A percentile compares a stretch with the other conserved stretches of the same genome.
Conservation (phyloP, 1,284 basidiomycete species). For the Porodaedalea pini region DNA sequence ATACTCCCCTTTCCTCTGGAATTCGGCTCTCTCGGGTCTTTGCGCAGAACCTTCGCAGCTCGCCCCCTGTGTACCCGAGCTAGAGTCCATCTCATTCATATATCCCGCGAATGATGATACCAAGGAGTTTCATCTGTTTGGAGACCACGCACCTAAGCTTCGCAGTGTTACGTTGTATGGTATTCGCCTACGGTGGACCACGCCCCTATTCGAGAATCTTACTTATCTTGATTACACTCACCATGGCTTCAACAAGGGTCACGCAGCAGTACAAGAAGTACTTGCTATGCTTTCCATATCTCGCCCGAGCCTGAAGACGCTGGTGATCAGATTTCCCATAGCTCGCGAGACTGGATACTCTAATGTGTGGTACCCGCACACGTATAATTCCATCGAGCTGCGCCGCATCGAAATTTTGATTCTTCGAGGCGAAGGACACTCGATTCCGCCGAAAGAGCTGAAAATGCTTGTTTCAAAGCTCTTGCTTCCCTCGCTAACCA, state of each 20-base stretch:
- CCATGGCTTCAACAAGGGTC: slow-evolving; percentile 33
- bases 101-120: slow-evolving; percentile 64
- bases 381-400: neutral
- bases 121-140: slow-evolving; percentile 61
- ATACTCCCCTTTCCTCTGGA: slow-evolving; percentile 61
- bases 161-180: slow-evolving; percentile 55
- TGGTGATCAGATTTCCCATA: slow-evolving; percentile 4
- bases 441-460: slow-evolving; percentile 6
- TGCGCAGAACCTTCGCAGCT: slow-evolving; percentile 35
- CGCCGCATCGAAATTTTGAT: neutral
- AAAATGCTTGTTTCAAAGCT: slow-evolving; percentile 8
- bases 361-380: slow-evolving; percentile 1
- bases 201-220: slow-evolving; percentile 56
- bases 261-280: slow-evolving; percentile 17
- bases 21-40: slow-evolving; percentile 50
- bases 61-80: slow-evolving; percentile 37
- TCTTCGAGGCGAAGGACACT: neutral
- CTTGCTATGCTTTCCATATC: slow-evolving; percentile 13
- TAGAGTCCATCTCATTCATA: slow-evolving; percentile 55
- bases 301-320: neutral
- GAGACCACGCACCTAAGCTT: slow-evolving; percentile 55
- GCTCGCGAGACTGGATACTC: neutral
- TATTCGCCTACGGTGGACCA: slow-evolving; percentile 56
- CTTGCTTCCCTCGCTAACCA: slow-evolving; percentile 2
- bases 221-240: slow-evolving; percentile 53